Base-by-base conservation (phyloP, 2,329 filamentous ascomycete genomes). In the Orbilia brochopaga region DNA sequence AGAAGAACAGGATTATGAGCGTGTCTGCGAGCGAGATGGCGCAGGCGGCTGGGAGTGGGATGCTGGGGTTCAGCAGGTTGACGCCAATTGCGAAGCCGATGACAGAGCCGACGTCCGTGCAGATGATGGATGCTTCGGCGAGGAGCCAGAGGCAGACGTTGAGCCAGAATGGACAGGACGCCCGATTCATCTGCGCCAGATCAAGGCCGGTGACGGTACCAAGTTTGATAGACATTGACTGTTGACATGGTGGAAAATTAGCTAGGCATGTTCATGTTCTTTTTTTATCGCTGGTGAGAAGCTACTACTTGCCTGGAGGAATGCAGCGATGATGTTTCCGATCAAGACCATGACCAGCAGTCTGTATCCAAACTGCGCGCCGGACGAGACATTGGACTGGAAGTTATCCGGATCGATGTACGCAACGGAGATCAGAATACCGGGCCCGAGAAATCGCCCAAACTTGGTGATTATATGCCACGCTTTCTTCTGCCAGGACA, bases 131-230 rank as follows among this genome's bases (percentile, higher is more conserved):
- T 2, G 83, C 80, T 78, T 90, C 88, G 1, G 87, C 85, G 73
- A 90, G 80, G 19, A 83, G 78, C 75, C 90, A 90, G 1, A 90
- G 80, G 17, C 82, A 76, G 50, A 84, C 83, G 73, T 87, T 88
- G 62, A 90, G 77, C 88, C 87, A 90, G 74, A 80, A 81, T 0
- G 88, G 88, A 13, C 89, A 81, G 77, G 87, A 87, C 7, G 83
- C 85, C 35, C 87, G 83, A 75, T 87, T 89, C 8, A 87, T 86
- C 73, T 88, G 83, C 0, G 88, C 86, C 13, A 90, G 81, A 75
- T 89, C 87, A 56, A 89, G 79, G 1, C 88, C 88, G 0, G 85
- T 89, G 73, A 90, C 86, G 13, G 86, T 88, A 32, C 88, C 88
- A 4, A 90, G 82, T 78, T 89, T 89, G 78, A 83, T 81, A 53